A percentile compares a stretch with the other conserved stretches of the same genome.
phyloP scores from a whole-genome alignment of 2,329 filamentous ascomycete species.

The Claviceps citrina region DNA sequence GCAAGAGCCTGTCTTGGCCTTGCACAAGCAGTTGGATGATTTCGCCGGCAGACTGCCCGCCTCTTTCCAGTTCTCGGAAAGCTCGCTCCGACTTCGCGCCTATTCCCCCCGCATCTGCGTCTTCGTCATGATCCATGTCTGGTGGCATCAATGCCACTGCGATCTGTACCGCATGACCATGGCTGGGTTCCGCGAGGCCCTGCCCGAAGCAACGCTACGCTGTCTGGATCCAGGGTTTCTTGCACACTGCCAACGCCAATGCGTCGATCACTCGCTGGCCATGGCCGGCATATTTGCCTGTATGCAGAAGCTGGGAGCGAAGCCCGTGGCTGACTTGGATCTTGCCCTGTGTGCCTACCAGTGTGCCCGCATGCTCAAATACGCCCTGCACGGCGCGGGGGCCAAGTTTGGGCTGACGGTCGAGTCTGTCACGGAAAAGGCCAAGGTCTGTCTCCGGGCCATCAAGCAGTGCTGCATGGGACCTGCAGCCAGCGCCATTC shows the following conservation, averaged over 20 bases:
- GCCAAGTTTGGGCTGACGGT: conserved; percentile 28
- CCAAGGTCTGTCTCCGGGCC: conserved; percentile 34
- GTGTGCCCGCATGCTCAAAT: conserved; percentile 37
- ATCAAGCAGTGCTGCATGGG: conserved; percentile 36
- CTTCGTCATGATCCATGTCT: conserved; percentile 44
- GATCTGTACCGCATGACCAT: conserved; percentile 40
- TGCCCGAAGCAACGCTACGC: conserved; percentile 28
- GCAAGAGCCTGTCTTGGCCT: conserved; percentile 26
- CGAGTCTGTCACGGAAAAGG: conserved; percentile 33
- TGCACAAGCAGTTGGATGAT: conserved; percentile 34
- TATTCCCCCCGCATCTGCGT: conserved; percentile 42
- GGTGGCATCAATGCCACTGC: conserved; percentile 43
- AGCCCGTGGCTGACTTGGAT: conserved; percentile 39
- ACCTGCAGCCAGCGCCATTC: conserved; percentile 32
- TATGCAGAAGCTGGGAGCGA: conserved; percentile 34
- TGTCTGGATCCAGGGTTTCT: conserved; percentile 34
- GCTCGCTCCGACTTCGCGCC: conserved; percentile 37
- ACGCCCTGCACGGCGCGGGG: conserved; percentile 30
- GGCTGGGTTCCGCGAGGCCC: conserved; percentile 34
- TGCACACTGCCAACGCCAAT: conserved; percentile 33
- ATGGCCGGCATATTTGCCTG: conserved; percentile 41
- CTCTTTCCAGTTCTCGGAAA: conserved; percentile 43
- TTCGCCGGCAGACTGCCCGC: conserved; percentile 38
- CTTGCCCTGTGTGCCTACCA: conserved; percentile 41
- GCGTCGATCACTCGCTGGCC: conserved; percentile 37